A percentile compares a stretch with the other conserved stretches of the same genome.
Evolutionary conservation across 2,329 filamentous ascomycete genomes (phyloP).

Genomic region (Pseudovirgaria hyperparasitica): DNA sequence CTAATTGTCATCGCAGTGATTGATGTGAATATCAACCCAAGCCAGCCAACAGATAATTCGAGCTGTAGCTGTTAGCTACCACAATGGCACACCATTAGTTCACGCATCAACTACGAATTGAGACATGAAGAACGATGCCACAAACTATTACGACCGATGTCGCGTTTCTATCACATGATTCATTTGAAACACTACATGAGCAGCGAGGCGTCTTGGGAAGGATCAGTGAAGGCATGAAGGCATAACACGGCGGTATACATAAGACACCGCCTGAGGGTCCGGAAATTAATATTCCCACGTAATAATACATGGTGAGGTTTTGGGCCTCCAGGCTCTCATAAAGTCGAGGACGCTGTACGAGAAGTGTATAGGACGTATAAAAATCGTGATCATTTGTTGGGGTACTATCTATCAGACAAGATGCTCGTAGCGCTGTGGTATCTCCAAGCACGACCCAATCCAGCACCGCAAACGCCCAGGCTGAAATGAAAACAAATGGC

Average conservation of each 20-base stretch:
- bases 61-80: slow-evolving; percentile 21
- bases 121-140: slow-evolving; percentile 2
- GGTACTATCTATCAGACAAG: too few species aligned
- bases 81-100: not conserved
- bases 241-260: slow-evolving; percentile 1
- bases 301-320: too few species aligned
- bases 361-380: too few species aligned
- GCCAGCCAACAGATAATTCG: slow-evolving; percentile 49
- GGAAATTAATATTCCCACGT: too few species aligned
- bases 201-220: slow-evolving; percentile 26
- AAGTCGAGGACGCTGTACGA: too few species aligned
- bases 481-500: too few species aligned
- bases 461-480: too few species aligned
- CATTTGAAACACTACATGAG: slow-evolving; percentile 15
- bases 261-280: too few species aligned
- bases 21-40: slow-evolving; percentile 74
- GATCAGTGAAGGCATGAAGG: slow-evolving; percentile 1
- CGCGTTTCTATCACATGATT: slow-evolving; percentile 11
- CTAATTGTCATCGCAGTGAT: slow-evolving; percentile 51
- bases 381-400: too few species aligned
- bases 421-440: too few species aligned
- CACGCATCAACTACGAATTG: slow-evolving; percentile 3
- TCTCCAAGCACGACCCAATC: too few species aligned
- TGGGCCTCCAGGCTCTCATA: too few species aligned
- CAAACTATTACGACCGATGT: slow-evolving; percentile 1